Conservation (phyloP, 306 rosid species). For the Chamaecrista fasciculata region DNA sequence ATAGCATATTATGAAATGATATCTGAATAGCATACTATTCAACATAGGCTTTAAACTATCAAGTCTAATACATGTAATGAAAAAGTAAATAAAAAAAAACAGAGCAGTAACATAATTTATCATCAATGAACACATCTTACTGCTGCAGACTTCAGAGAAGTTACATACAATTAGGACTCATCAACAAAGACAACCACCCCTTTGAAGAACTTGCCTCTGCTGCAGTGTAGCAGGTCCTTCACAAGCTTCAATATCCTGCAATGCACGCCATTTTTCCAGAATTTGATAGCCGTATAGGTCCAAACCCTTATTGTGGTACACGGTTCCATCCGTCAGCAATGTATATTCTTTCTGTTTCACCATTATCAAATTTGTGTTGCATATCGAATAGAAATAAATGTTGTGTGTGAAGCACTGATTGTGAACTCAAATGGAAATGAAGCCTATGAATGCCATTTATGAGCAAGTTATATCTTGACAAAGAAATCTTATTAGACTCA, state of each 20-base stretch:
- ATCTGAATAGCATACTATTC: too few relatives aligned
- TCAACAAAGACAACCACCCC: too few relatives aligned
- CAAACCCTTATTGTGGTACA: not conserved
- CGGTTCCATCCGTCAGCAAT: constrained; percentile 20
- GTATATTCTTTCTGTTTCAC: not conserved
- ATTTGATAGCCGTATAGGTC: not conserved
- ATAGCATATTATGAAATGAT: too few relatives aligned
- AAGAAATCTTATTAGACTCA: not conserved
- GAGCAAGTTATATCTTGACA: not conserved
- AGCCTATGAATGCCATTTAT: constrained; percentile 7
- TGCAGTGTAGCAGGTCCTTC: not conserved
- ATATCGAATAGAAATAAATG: constrained; percentile 4
- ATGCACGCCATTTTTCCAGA: not conserved
- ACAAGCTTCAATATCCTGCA: constrained; percentile 12
- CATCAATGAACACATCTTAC: too few relatives aligned
- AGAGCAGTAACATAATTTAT: too few relatives aligned
- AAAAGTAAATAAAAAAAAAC: too few relatives aligned
- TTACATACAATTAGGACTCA: too few relatives aligned
- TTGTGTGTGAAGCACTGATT: not conserved
- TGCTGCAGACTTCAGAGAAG: too few relatives aligned
- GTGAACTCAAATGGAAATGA: not conserved
- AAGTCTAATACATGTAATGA: too few relatives aligned
- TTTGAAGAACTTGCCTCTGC: too few relatives aligned
- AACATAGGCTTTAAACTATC: too few relatives aligned
- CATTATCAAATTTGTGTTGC: not conserved